Conservation (phyloP, 2,329 filamentous ascomycete genomes). For the Hypoxylon sp. region DNA sequence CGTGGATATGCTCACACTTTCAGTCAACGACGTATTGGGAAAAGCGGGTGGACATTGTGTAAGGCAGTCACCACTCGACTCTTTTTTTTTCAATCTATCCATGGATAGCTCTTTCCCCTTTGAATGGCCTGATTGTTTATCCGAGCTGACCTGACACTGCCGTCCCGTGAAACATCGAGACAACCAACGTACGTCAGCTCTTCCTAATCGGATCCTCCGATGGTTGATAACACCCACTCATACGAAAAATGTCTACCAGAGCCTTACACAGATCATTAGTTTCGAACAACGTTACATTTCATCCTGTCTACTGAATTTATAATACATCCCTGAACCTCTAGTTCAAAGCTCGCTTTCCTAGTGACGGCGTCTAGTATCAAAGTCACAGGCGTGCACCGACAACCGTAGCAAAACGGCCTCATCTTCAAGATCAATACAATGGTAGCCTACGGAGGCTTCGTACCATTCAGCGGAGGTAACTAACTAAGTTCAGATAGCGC, state of each 20-base stretch:
- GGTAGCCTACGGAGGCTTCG: not conserved
- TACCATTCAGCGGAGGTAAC: not conserved
- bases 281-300: not conserved
- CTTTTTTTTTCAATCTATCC: not conserved
- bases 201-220: not conserved
- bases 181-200: not conserved
- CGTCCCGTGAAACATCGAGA: not conserved
- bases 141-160: not conserved
- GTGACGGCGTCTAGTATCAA: not conserved
- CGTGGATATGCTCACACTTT: not conserved
- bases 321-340: not conserved
- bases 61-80: constrained; percentile 4
- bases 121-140: not conserved
- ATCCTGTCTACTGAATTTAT: not conserved
- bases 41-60: not conserved
- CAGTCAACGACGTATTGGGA: not conserved
- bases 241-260: not conserved
- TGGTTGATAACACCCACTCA: not conserved
- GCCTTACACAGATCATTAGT: constrained; percentile 1
- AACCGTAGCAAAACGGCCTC: not conserved
- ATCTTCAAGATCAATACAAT: not conserved
- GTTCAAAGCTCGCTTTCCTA: not conserved
- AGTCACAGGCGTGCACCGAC: not conserved
- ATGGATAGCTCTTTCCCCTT: not conserved
- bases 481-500: too few relatives aligned